phyloP scores from a whole-genome alignment of 2,329 filamentous ascomycete genomes.

The Polychaeton citri region DNA sequence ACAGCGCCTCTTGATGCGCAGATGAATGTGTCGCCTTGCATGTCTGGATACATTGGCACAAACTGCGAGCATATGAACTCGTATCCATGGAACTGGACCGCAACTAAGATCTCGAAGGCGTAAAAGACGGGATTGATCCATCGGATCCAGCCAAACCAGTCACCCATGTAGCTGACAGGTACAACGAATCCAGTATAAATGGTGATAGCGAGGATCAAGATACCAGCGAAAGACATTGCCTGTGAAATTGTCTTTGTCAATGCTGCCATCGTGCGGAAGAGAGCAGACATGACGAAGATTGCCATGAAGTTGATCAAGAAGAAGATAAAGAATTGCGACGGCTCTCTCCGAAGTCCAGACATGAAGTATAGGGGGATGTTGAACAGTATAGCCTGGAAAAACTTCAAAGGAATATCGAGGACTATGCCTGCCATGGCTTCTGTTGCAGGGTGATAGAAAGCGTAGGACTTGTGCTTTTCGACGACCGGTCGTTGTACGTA shows the following conservation, averaged over 20 bases:
- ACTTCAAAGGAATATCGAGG: conserved; percentile 46
- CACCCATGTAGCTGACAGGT: conserved; percentile 25
- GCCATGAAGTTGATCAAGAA: conserved; percentile 48
- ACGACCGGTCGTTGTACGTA: conserved; percentile 35
- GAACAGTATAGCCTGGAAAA: conserved; percentile 36
- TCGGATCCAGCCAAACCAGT: conserved; percentile 55
- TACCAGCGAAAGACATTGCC: conserved; percentile 44
- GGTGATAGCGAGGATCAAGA: conserved; percentile 43
- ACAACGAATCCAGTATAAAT: conserved; percentile 45
- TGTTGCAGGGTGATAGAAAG: conserved; percentile 22
- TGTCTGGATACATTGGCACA: conserved; percentile 24
- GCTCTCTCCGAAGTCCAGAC: conserved; percentile 28
- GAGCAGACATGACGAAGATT: conserved; percentile 41
- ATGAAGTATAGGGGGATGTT: conserved; percentile 48
- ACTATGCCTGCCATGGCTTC: conserved; percentile 44
- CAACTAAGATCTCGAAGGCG: conserved; percentile 47
- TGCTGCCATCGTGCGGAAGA: conserved; percentile 48
- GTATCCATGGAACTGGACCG: conserved; percentile 37
- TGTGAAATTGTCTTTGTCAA: conserved; percentile 48
- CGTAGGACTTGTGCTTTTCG: conserved; percentile 33
- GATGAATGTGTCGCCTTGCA: conserved; percentile 20
- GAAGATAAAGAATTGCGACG: conserved; percentile 47
- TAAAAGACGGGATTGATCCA: conserved; percentile 49
- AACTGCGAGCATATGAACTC: conserved; percentile 22
- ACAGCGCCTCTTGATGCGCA: conserved; percentile 27